Evolutionary conservation across 2,329 filamentous ascomycete genomes (phyloP).

Genomic region (Elsinoe australis): DNA sequence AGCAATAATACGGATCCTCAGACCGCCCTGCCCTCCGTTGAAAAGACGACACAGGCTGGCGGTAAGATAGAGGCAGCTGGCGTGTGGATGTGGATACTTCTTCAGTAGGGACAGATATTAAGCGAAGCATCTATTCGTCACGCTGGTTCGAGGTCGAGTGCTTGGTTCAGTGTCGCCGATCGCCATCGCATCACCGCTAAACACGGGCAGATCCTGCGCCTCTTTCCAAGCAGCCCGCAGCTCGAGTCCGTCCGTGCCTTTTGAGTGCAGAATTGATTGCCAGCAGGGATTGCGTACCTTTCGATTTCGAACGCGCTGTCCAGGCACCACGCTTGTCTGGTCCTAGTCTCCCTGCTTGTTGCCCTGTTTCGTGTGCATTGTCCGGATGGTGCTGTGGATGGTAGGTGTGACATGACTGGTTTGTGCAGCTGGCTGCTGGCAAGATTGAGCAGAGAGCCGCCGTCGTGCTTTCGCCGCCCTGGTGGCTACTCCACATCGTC

Average conservation of each 20-base stretch:
- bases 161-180: constrained; percentile 18
- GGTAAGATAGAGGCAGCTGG: constrained; percentile 7
- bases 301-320: constrained; percentile 19
- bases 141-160: constrained; percentile 9
- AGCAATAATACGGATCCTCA: not conserved
- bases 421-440: not conserved
- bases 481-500: constrained; percentile 2
- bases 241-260: constrained; percentile 18
- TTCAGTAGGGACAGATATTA: constrained; percentile 9
- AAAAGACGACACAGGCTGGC: constrained; percentile 3
- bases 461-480: not conserved
- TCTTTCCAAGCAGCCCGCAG: constrained; percentile 13
- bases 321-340: constrained; percentile 20
- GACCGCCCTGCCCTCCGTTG: not conserved
- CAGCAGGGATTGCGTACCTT: constrained; percentile 19
- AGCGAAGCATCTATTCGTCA: constrained; percentile 18
- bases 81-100: not conserved
- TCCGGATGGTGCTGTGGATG: not conserved
- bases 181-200: constrained; percentile 19
- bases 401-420: not conserved
- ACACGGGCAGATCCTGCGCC: constrained; percentile 20
- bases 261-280: constrained; percentile 19
- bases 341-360: constrained; percentile 17
- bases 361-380: constrained; percentile 11
- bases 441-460: constrained; percentile 15